phyloP scores from a whole-genome alignment of 208 protist species.

The Blechomonas ayalai region DNA sequence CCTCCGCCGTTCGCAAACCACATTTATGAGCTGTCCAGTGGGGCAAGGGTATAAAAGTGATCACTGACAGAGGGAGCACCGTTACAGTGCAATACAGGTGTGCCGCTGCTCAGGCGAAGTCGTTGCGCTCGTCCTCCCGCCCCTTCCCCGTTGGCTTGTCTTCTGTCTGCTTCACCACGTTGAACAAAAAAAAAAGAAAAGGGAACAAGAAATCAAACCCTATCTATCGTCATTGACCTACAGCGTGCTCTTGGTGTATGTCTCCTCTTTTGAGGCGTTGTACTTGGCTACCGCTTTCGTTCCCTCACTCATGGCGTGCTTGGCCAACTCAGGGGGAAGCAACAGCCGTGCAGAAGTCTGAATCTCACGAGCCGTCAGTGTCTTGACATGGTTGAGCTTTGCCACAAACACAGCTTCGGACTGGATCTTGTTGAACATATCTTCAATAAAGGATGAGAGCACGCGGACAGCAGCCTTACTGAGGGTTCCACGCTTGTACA shows the following conservation, averaged over 20 bases:
- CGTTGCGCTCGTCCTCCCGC: too few species aligned
- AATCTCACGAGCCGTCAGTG: slow-evolving; percentile 96
- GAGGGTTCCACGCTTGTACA: slow-evolving; percentile 97
- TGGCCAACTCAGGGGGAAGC: slow-evolving; percentile 97
- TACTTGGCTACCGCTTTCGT: slow-evolving; percentile 98
- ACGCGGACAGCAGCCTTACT: slow-evolving; percentile 96
- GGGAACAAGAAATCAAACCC: slow-evolving; percentile 1
- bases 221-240: too few species aligned
- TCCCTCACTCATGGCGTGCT: slow-evolving; percentile 99
- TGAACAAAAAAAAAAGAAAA: slow-evolving; percentile 2
- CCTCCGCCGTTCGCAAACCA: too few species aligned
- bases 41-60: too few species aligned
- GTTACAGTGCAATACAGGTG: too few species aligned
- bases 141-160: too few species aligned
- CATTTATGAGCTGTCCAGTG: too few species aligned
- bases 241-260: slow-evolving; percentile 56
- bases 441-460: slow-evolving; percentile 98
- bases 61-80: too few species aligned
- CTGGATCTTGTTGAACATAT: slow-evolving; percentile 98
- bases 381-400: slow-evolving; percentile 96
- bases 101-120: too few species aligned
- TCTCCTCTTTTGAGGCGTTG: slow-evolving; percentile 74
- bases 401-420: slow-evolving; percentile 94
- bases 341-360: slow-evolving; percentile 97
- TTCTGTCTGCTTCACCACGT: background rate